Base-by-base conservation (phyloP, 495 filamentous ascomycete species). In the Penicillium canescens region DNA sequence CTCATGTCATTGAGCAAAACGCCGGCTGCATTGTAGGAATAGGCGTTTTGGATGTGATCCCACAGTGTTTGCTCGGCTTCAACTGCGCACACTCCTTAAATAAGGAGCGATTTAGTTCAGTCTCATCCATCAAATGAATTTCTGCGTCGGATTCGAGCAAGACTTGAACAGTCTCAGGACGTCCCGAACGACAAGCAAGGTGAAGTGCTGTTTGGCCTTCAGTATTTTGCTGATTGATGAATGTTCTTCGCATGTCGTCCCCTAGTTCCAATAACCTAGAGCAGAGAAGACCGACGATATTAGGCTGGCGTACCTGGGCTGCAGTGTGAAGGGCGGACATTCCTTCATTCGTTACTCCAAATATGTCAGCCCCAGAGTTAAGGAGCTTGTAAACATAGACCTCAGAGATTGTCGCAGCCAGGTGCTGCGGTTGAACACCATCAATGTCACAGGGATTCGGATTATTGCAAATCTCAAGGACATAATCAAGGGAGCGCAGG, bases 281-380 rank as follows among this genome's bases (percentile, higher is more conserved):
- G 33, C 50, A 41, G 6, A 57, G 14, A n/a, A 63, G 50, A 42
- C 33, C 56, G 13, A 63, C 35, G 18, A 54, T 53, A 4, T 42
- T 50, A 7, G 56, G 36, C 14, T 60, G 52, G 9, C 56, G 60
- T 33, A 56, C 42, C 18, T 49, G 56, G 42, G 60, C 52, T 14
- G 61, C 57, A 48, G 57, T 20, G 52, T 61, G 61, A 26, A 64
- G 54, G 9, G 50, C 54, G 13, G 57, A 55, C 48, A 57, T 55
- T n/a, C 55, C 52, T 40, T 61, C 57, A n/a, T 58, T 21, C 3
- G 57, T 61, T 9, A 28, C 16, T 18, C 18, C 44, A 12, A 55
- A 49, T 20, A 43, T 36, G 18, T 64, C 36, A 3, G 54, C 61
- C 9, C 61, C 58, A 14, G 58, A 24, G 21, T 55, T 33, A 34